phyloP scores from a whole-genome alignment of 441 rosid genomes.

The Aleurites moluccanus region DNA sequence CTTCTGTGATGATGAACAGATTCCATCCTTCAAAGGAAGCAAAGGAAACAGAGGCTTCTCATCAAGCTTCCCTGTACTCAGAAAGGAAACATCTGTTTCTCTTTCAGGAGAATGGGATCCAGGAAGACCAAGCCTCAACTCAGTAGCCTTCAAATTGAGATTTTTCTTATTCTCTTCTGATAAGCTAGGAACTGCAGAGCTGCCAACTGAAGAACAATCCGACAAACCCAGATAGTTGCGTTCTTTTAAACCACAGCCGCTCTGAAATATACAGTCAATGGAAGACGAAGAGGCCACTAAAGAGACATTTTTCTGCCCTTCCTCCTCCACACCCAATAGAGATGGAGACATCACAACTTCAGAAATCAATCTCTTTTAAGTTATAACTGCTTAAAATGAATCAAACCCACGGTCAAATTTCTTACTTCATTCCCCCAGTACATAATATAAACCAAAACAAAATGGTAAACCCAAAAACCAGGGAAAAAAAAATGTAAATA shows the following conservation, averaged over 20 bases:
- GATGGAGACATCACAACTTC: constrained; percentile 51
- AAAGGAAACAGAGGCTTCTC: constrained; percentile 79
- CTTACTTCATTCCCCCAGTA: not conserved
- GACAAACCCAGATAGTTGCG: constrained; percentile 62
- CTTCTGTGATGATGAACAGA: constrained; percentile 48
- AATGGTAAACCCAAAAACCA: not conserved
- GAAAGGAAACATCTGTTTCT: constrained; percentile 46
- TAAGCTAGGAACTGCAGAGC: constrained; percentile 47
- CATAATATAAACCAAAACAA: not conserved
- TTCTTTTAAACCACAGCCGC: constrained; percentile 43
- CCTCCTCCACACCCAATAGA: constrained; percentile 50
- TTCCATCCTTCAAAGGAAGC: constrained; percentile 59
- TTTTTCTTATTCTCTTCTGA: constrained; percentile 40
- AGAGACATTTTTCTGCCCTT: constrained; percentile 44
- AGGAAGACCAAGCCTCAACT: constrained; percentile 85
- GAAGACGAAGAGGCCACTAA: constrained; percentile 41
- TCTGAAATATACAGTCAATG: constrained; percentile 37
- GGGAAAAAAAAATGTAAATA: not conserved
- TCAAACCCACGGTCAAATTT: constrained; percentile 1
- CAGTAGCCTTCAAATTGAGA: constrained; percentile 81
- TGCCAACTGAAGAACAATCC: constrained; percentile 61
- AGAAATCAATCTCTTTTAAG: constrained; percentile 20
- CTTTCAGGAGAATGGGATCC: constrained; percentile 74
- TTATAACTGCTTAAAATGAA: constrained; percentile 19
- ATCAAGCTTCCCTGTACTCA: constrained; percentile 46